phyloP scores from a whole-genome alignment of 106 monocot genomes.

The Apostasia ramifera region DNA sequence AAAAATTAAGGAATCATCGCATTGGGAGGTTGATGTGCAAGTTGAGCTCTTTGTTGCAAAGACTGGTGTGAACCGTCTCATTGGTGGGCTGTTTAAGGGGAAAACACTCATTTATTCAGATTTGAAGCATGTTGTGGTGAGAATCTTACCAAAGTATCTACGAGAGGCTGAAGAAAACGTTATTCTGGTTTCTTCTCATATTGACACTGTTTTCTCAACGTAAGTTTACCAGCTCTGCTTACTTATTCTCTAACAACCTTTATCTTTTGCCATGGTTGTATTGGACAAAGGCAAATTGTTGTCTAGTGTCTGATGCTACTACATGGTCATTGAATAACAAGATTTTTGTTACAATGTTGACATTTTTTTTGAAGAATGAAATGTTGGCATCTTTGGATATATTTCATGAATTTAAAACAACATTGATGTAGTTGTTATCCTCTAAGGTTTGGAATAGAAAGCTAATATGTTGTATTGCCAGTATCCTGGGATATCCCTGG shows the following conservation, averaged over 20 bases:
- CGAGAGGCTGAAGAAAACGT: conserved; percentile 72
- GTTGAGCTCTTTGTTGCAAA: conserved; percentile 73
- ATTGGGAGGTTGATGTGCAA: conserved; percentile 98
- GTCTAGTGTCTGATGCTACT: too few species aligned
- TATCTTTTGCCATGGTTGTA: not conserved
- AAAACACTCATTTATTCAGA: conserved; percentile 91
- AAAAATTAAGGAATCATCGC: conserved; percentile 80
- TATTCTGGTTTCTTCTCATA: conserved; percentile 92
- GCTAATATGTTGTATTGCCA: too few species aligned
- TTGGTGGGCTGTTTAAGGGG: conserved; percentile 72
- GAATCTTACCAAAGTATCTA: conserved; percentile 84
- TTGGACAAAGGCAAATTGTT: not conserved
- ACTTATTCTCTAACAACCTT: conserved; percentile 3
- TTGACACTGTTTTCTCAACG: conserved; percentile 96
- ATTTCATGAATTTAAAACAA: too few species aligned
- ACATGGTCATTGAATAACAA: too few species aligned
- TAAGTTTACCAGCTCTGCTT: conserved; percentile 31
- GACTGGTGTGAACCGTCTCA: conserved; percentile 61
- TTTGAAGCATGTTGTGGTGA: conserved; percentile 88
- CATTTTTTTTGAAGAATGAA: too few species aligned
- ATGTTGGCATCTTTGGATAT: too few species aligned
- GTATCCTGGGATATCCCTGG: too few species aligned
- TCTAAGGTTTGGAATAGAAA: too few species aligned
- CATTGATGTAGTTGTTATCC: too few species aligned
- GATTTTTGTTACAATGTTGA: too few species aligned